Base-by-base conservation (phyloP, 163 green algal genomes). In the Coccomyxa subellipsoidea region DNA sequence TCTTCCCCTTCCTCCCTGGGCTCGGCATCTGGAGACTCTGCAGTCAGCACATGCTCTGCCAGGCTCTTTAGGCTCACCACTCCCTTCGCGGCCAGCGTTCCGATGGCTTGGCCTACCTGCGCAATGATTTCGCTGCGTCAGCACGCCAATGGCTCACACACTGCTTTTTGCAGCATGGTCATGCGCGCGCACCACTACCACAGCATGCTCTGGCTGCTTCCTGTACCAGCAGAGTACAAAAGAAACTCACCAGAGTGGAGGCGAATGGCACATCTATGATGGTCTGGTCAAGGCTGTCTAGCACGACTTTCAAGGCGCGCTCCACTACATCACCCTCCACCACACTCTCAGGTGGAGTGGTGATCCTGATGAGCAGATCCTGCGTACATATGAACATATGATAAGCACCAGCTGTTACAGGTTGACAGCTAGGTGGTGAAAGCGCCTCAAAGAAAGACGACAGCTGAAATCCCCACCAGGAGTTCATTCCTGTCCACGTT, bases 1-100 rank as follows among this genome's bases (percentile, higher is more conserved):
- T 73, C 66, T 23, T 73, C 66, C 15, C 47, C 47, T 12, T 90
- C 84, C n/a, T 89, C 86, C n/a, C 83, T 86, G 54, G 82, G 70
- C 53, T 54, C 10, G 18, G 5, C 40, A 29, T 78, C 36, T 37
- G n/a, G 47, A 12, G 36, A 27, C 21, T 89, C 84, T 47, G 85
- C 87, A 7, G 71, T 79, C 59, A 83, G 79, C 40, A 88, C 80
- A 59, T 89, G 69, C 38, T 81, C 6, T 7, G 54, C 79, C 0
- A 89, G 27, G 34, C 10, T 12, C 40, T 79, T 76, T 6, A 88
- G 78, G 77, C 40, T 47, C 81, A 83, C 25, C 32, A 21, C 37
- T 38, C 59, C 66, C 9, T 47, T 25, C 71, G 76, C 73, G 31
- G 71, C 40, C 31, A 83, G 77, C 0, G 32, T 18, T 34, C 34